Base-by-base conservation (phyloP, 176 grass and related monocot genomes). In the Phragmites australis region DNA sequence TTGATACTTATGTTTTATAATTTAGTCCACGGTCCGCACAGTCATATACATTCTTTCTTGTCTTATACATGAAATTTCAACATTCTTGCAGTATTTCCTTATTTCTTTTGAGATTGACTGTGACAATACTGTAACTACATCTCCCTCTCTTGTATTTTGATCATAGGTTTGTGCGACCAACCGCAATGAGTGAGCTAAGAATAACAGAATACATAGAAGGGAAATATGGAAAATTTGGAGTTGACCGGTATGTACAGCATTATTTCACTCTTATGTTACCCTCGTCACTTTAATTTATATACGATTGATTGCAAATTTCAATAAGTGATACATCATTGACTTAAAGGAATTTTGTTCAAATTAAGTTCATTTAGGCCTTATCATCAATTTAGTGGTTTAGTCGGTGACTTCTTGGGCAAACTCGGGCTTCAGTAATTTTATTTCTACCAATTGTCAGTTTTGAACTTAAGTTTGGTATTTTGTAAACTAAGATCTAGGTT, bases 181-280 rank as follows among this genome's bases (percentile, higher is more conserved):
- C 75, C 39, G 68, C 52, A 69, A 94, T 93, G 92, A 91, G 65
- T 61, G 88, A 98, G 56, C 81, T 91, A 77, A 89, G 90, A 65
- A 89, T 90, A 81, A 63, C 26, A 65, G 87, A 93, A 84, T 98
- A 94, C 80, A 94, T 94, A 89, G 90, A 91, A 87, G 90, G 95
- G 40, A 98, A 98, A 85, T 94, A 98, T 78, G 95, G 92, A 74
- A 98, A 92, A 30, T 87, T 97, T 82, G 90, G 95, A 70, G 88
- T 98, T 81, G 88, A 98, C 65, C 82, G 95, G 95, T 98, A 87
- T 73, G 73, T 81, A 12, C 15, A 69, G 27, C 31, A 69, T 83
- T 32, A 55, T 59, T 83, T 76, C 14, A 49, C 17, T 76, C 37
- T 73, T 74, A 34, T 75, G 70, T 72, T 85, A 16, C 70, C 59